Conservation (phyloP, 305 asterid genomes). For the Euphrasia arctica region DNA sequence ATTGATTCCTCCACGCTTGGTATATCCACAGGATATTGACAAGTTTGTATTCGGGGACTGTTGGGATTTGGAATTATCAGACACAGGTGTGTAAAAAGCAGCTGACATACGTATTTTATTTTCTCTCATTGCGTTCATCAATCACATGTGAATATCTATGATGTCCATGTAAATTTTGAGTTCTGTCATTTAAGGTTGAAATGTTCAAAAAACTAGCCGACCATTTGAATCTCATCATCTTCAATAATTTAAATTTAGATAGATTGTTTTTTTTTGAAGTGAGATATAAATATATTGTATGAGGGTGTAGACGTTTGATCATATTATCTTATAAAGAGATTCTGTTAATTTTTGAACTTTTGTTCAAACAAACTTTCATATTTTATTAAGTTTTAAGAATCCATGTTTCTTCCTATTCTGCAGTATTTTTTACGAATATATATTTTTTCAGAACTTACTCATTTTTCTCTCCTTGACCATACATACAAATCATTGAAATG, state of each 20-base stretch:
- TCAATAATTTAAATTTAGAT: slow-evolving; percentile 21
- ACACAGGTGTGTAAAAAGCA: slow-evolving; percentile 48
- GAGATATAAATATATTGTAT: slow-evolving; percentile 6
- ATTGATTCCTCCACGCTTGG: slow-evolving; percentile 26
- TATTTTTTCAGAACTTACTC: not conserved
- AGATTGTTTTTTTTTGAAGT: not conserved
- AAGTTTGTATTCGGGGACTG: slow-evolving; percentile 70
- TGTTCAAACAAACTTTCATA: not conserved
- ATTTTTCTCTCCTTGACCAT: not conserved
- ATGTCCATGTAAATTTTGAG: slow-evolving; percentile 8
- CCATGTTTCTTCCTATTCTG: slow-evolving; percentile 5
- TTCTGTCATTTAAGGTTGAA: not conserved
- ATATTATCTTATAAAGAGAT: not conserved
- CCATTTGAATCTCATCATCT: slow-evolving; percentile 17
- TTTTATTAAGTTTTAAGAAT: not conserved
- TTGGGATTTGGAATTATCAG: slow-evolving; percentile 74
- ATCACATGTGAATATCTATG: slow-evolving; percentile 15
- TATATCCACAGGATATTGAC: slow-evolving; percentile 57
- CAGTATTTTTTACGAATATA: not conserved
- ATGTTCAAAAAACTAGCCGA: slow-evolving; percentile 12
- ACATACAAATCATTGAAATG: not conserved
- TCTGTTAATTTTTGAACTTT: not conserved
- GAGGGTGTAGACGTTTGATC: not conserved
- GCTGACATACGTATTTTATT: slow-evolving; percentile 14
- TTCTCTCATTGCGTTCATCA: not conserved